Base-by-base conservation (phyloP, 306 rosid genomes). In the Dalbergia oliveri region DNA sequence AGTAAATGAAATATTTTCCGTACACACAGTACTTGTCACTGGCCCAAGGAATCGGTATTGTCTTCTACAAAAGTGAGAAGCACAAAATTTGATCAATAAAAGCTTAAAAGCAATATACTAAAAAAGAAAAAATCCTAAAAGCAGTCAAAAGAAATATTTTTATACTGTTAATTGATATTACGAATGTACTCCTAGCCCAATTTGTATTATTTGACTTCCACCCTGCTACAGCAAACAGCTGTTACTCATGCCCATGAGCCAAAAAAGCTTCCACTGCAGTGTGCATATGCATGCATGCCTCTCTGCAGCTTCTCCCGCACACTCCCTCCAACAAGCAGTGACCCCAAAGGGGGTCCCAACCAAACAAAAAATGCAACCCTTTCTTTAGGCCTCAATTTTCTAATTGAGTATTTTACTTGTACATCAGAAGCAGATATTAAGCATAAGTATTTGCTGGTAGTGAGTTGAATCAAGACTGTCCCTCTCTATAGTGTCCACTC, bases 71-170 rank as follows among this genome's bases (percentile, higher is more conserved):
- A 87, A 73, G 79, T 33, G 51, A 82, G 21, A 49, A 59, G 76
- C 79, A 76, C 26, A 77, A 66, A 64, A 63, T 59, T 37, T 18
- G 13, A 65, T 19, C 51, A 73, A 78, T 79, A 69, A 39, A 61
- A 26, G 31, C 31, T 26, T 26, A 26, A 26, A 26, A 26, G 31
- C 31, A 26, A 26, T 26, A 26, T 26, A 26, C 31, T 2, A 26
- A 26, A 26, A 26, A 26, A 26, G 1, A 26, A 26, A 26, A 26
- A 26, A 26, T 1, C 31, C 1, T 26, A 26, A 26, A 77, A 83
- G 87, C 81, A 72, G 89, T 84, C 79, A 90, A 88, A 88, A 85
- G 86, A 63, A 83, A 69, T 71, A 71, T 79, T 68, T 68, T 80
- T 73, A n/a, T 61, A 80, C 79, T 51, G 68, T 72, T 57, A 51